Percentiles rank a stretch among this genome's conserved stretches.
Evolutionary conservation across 202 grass and related monocot species (phyloP).

Genomic region (Dendrocalamus latiflorus): DNA sequence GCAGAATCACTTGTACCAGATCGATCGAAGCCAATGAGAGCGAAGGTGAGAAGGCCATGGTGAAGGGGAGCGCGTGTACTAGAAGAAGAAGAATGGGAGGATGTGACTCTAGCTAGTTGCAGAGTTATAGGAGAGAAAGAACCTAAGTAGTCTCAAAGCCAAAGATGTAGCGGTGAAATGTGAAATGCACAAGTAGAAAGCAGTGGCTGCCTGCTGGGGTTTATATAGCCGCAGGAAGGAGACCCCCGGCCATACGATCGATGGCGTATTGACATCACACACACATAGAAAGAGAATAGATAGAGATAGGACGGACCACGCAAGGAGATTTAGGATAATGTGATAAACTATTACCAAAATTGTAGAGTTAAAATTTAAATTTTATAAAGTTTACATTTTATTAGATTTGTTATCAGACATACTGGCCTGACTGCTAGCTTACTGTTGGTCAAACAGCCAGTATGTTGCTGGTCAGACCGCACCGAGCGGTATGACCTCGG

Average conservation of each 20-base stretch:
- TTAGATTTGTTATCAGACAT: no score
- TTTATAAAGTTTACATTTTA: no score
- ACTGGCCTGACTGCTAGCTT: no score
- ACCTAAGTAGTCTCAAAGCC: not conserved
- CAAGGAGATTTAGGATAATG: no score
- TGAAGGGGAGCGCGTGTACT: conserved; percentile 74
- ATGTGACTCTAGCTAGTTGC: not conserved
- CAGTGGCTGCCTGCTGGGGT: not conserved
- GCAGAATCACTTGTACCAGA: not conserved
- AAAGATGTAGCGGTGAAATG: not conserved
- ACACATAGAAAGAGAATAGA: not conserved
- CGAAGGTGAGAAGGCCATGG: conserved; percentile 51
- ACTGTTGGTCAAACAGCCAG: no score
- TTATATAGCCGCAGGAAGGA: conserved; percentile 30
- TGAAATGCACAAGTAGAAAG: not conserved
- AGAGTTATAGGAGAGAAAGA: not conserved
- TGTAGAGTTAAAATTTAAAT: no score
- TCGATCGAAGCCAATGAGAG: not conserved
- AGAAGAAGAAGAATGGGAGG: not conserved
- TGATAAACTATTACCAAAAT: no score
- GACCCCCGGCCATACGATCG: not conserved
- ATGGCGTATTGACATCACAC: not conserved
- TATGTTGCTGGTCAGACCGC: no score
- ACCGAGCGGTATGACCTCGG: no score
- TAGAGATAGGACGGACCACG: not conserved